Percentiles rank a stretch among this genome's conserved stretches.
These are phyloP conservation scores for Tetracentron sinense DNA, from an alignment of 164 flowering plant species.

Conservation along the genomic window DNA sequence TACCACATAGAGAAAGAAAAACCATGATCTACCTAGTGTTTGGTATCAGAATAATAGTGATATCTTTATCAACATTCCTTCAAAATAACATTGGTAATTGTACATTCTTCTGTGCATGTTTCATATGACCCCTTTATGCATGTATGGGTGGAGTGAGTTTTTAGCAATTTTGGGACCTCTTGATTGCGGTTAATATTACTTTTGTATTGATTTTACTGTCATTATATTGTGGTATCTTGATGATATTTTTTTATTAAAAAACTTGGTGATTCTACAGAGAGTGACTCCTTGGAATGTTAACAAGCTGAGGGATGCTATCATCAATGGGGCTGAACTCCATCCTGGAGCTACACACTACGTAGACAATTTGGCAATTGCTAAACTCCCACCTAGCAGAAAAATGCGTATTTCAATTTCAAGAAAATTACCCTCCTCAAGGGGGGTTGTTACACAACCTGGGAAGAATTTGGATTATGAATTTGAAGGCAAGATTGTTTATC, in stretches of 20 bases:
- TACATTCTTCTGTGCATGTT: too few relatives aligned
- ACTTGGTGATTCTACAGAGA: conserved; percentile 43
- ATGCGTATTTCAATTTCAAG: conserved; percentile 54
- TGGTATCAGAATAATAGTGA: too few relatives aligned
- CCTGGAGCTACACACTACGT: conserved; percentile 85
- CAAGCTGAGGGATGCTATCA: conserved; percentile 65
- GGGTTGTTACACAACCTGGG: conserved; percentile 50
- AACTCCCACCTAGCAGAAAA: conserved; percentile 33
- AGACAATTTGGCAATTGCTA: conserved; percentile 41
- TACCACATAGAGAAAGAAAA: too few relatives aligned
- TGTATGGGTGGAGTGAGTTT: not conserved
- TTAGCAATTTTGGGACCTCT: too few relatives aligned
- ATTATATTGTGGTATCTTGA: not conserved
- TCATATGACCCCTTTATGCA: not conserved
- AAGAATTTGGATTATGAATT: conserved; percentile 41
- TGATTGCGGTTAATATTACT: too few relatives aligned
- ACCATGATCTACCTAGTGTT: too few relatives aligned
- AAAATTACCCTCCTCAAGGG: conserved; percentile 77
- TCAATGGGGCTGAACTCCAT: conserved; percentile 80
- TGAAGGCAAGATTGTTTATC: conserved; percentile 79
- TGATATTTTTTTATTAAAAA: not conserved
- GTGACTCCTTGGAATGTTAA: conserved; percentile 88
- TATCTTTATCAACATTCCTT: too few relatives aligned
- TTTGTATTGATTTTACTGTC: not conserved
- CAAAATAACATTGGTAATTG: too few relatives aligned